These are phyloP conservation scores for Saccharomycopsis lassenensis DNA, from an alignment of 805 yeast genomes.

Conservation along the genomic window DNA sequence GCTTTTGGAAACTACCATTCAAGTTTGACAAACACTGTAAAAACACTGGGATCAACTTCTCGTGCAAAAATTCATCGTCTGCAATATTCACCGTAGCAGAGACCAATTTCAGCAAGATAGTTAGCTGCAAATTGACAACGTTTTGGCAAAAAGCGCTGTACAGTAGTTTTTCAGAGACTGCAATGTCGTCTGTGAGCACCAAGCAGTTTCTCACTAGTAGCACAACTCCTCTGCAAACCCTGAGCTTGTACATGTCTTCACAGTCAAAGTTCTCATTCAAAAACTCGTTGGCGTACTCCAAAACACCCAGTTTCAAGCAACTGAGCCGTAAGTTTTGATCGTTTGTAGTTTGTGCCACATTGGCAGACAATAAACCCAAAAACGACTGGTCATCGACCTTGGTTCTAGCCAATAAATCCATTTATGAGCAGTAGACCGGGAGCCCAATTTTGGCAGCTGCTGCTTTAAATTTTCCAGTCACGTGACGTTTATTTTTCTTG, in stretches of 20 bases:
- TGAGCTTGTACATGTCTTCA: conserved; percentile 12
- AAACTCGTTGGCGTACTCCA: too few species aligned
- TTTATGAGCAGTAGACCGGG: too few species aligned
- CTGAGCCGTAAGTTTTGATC: too few species aligned
- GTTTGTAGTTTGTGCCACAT: too few species aligned
- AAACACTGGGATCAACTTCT: conserved; percentile 5
- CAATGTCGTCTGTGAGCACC: conserved; percentile 22
- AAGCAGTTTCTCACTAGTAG: conserved; percentile 40
- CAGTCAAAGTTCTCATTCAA: too few species aligned
- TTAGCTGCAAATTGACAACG: background rate
- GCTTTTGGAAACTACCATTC: conserved; percentile 6
- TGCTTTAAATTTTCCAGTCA: too few species aligned
- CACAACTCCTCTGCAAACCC: conserved; percentile 37
- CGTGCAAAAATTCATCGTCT: conserved; percentile 2
- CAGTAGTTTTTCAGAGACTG: conserved; percentile 2
- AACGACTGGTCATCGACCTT: too few species aligned
- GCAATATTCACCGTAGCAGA: background rate
- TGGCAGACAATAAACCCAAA: too few species aligned
- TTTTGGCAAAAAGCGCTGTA: background rate
- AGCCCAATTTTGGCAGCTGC: too few species aligned
- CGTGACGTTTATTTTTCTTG: too few species aligned
- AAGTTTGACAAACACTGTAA: conserved; percentile 15
- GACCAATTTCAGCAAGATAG: background rate
- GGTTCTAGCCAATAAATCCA: too few species aligned
- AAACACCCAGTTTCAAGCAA: too few species aligned